A percentile compares a stretch with the other conserved stretches of the same genome.
These are phyloP conservation scores for Calocybe gangraenosa DNA, from an alignment of 768 basidiomycete genomes.

Conservation along the genomic window DNA sequence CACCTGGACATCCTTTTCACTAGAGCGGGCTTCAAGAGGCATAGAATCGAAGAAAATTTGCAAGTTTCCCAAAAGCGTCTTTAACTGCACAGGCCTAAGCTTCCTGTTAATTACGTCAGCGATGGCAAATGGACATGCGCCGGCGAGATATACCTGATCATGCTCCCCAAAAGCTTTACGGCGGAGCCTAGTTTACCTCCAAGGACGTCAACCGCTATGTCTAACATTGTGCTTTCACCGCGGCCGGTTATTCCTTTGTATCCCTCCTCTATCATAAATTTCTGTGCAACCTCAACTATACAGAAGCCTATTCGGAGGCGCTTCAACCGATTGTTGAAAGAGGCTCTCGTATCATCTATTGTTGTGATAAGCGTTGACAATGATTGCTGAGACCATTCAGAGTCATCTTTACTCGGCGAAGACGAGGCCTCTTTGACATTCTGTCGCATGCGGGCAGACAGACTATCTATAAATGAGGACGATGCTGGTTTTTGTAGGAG, in stretches of 20 bases:
- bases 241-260: slow-evolving; percentile 30
- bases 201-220: slow-evolving; percentile 42
- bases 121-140: neutral
- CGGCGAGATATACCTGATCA: slow-evolving; percentile 39
- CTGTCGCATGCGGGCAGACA: slow-evolving; percentile 31
- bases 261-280: slow-evolving; percentile 38
- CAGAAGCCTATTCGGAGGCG: slow-evolving; percentile 44
- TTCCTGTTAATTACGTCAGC: slow-evolving; percentile 26
- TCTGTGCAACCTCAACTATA: slow-evolving; percentile 39
- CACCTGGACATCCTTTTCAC: slow-evolving; percentile 28
- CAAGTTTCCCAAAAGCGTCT: slow-evolving; percentile 35
- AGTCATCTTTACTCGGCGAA: neutral
- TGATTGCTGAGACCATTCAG: slow-evolving; percentile 22
- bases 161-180: slow-evolving; percentile 40
- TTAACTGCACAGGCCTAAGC: slow-evolving; percentile 29
- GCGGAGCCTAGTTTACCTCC: slow-evolving; percentile 39
- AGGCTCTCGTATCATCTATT: slow-evolving; percentile 33
- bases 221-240: slow-evolving; percentile 21
- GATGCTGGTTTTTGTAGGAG: slow-evolving; percentile 16
- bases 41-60: slow-evolving; percentile 32
- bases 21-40: slow-evolving; percentile 24
- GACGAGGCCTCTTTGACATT: neutral
- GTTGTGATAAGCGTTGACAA: slow-evolving; percentile 26
- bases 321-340: slow-evolving; percentile 26
- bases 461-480: slow-evolving; percentile 27